These are phyloP conservation scores for Simplicillium sp. DNA, from an alignment of 2,329 filamentous ascomycete species.

Conservation along the genomic window DNA sequence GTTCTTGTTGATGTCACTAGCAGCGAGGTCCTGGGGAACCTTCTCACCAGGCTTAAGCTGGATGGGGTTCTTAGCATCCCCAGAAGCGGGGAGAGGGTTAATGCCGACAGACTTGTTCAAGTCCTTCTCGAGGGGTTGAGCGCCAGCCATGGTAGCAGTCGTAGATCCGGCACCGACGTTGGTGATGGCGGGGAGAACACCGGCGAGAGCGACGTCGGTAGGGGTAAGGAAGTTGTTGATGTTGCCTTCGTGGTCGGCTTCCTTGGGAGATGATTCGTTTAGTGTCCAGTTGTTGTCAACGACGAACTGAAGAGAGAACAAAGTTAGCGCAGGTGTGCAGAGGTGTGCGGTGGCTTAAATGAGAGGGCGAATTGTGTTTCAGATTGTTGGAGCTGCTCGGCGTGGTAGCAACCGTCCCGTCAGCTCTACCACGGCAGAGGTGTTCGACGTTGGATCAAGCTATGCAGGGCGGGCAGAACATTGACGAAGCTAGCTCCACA, in stretches of 20 bases:
- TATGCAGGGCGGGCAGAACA: too few species aligned
- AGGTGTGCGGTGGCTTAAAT: too few species aligned
- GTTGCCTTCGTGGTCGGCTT: slow-evolving; percentile 75
- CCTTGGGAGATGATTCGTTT: slow-evolving; percentile 71
- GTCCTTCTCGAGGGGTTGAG: slow-evolving; percentile 43
- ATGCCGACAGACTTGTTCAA: slow-evolving; percentile 42
- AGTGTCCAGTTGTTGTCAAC: slow-evolving; percentile 87
- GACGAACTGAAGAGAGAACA: slow-evolving; percentile 59
- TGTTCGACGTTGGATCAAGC: too few species aligned
- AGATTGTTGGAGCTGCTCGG: too few species aligned
- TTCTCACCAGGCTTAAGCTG: slow-evolving; percentile 70
- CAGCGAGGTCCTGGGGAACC: slow-evolving; percentile 60
- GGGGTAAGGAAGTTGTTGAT: slow-evolving; percentile 85
- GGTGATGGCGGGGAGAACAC: slow-evolving; percentile 47
- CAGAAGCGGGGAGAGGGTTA: slow-evolving; percentile 52
- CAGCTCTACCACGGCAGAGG: too few species aligned
- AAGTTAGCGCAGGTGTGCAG: slow-evolving; percentile 5
- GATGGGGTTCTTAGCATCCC: slow-evolving; percentile 68
- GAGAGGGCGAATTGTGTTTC: too few species aligned
- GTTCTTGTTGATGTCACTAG: slow-evolving; percentile 60
- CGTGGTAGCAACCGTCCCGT: too few species aligned
- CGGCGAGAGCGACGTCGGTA: slow-evolving; percentile 51
- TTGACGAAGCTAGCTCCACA: too few species aligned
- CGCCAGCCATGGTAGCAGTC: slow-evolving; percentile 55
- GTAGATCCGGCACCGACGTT: slow-evolving; percentile 62